Conservation (phyloP, 2,329 filamentous ascomycete genomes). For the Ophiostoma sp. region DNA sequence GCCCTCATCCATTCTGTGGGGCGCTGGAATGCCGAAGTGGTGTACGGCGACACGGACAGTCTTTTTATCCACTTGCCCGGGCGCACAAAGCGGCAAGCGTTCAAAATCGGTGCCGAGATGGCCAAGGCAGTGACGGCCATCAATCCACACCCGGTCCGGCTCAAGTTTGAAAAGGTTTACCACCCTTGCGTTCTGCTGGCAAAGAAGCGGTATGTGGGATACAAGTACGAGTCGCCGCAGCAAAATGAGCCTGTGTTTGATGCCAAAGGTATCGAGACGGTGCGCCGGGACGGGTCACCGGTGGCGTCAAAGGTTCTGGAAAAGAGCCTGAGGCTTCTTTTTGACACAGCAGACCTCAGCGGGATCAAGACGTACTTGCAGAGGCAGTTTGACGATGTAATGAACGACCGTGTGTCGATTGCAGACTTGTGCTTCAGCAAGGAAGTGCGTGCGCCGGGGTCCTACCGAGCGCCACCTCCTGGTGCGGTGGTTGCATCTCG, state of each 20-base stretch:
- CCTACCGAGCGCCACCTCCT: conserved; percentile 76
- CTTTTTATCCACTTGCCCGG: conserved; percentile 87
- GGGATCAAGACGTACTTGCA: conserved; percentile 69
- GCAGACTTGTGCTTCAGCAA: conserved; percentile 91
- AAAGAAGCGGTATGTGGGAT: conserved; percentile 97
- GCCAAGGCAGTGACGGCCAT: conserved; percentile 77
- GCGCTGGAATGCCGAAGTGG: conserved; percentile 89
- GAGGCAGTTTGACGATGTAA: conserved; percentile 83
- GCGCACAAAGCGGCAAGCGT: conserved; percentile 79
- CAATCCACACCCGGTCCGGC: conserved; percentile 86
- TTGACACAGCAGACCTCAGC: conserved; percentile 82
- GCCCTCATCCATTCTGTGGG: conserved; percentile 83
- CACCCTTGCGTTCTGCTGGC: conserved; percentile 89
- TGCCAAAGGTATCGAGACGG: conserved; percentile 97
- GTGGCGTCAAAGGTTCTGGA: conserved; percentile 97
- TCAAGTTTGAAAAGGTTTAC: conserved; percentile 99
- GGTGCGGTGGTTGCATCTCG: conserved; percentile 84
- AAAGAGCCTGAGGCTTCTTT: conserved; percentile 80
- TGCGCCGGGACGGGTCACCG: conserved; percentile 87
- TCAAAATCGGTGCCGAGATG: conserved; percentile 89
- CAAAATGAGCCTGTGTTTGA: conserved; percentile 86
- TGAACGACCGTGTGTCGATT: conserved; percentile 79
- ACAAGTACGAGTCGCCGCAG: conserved; percentile 79
- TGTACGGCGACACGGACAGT: conserved; percentile 97
- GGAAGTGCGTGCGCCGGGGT: conserved; percentile 77